A percentile compares a stretch with the other conserved stretches of the same genome.
Evolutionary conservation across 331 rosid genomes (phyloP).

Genomic region (Spiraea crenata): DNA sequence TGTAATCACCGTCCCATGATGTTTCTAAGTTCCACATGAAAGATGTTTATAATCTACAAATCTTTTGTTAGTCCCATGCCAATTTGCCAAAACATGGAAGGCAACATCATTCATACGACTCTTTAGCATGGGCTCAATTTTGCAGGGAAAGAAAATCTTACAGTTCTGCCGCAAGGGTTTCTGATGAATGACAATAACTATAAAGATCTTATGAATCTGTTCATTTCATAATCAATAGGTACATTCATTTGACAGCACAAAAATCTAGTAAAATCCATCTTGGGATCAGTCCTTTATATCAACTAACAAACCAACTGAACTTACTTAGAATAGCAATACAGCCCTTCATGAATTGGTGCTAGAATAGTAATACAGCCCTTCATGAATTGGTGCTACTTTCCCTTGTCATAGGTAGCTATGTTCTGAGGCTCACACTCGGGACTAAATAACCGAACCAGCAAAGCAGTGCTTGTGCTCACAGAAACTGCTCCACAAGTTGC

Average conservation of each 20-base stretch:
- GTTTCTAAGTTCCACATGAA: too few species aligned
- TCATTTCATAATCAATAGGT: not conserved
- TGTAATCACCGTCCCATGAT: too few species aligned
- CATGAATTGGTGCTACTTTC: constrained; percentile 30
- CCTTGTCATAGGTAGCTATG: constrained; percentile 81
- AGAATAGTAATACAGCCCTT: constrained; percentile 4
- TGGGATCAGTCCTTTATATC: not conserved
- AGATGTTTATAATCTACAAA: too few species aligned
- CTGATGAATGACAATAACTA: too few species aligned
- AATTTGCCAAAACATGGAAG: too few species aligned
- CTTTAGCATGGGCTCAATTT: too few species aligned
- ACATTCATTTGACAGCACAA: not conserved
- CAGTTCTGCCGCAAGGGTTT: too few species aligned
- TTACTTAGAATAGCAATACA: not conserved
- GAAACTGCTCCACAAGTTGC: constrained; percentile 84
- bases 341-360: constrained; percentile 12
- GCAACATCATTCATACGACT: too few species aligned
- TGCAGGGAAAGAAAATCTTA: too few species aligned
- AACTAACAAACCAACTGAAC: not conserved
- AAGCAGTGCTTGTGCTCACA: constrained; percentile 69
- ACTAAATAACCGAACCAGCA: constrained; percentile 79
- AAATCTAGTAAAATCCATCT: not conserved
- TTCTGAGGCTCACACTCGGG: constrained; percentile 98
- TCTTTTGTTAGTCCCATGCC: too few species aligned
- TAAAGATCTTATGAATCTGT: not conserved